Base-by-base conservation (phyloP, 1,139 yeast genomes). In the Zygosaccharomyces pseudobailii region DNA sequence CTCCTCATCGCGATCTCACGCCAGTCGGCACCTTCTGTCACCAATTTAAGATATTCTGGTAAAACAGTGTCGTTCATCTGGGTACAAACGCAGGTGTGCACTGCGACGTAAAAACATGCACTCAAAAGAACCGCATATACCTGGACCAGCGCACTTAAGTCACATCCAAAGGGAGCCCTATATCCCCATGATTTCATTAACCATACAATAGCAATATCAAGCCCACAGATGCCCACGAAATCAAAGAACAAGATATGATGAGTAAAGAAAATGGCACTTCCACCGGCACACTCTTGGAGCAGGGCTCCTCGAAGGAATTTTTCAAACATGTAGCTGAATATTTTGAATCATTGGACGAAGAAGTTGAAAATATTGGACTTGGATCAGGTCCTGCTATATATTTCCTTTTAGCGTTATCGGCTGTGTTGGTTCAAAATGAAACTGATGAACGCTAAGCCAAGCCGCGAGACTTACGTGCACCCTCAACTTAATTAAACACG, bases 61-160 rank as follows among this genome's bases (percentile, higher is more conserved):
- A 38, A 20, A n/a, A 38, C 34, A 4, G 21, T 38, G 5, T 38
- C 41, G n/a, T 38, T 38, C 41, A 38, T 38, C 41, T 38, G 41
- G 5, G 41, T 38, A 28, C 41, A 38, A n/a, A 38, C 25, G 20
- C 34, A 20, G 10, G 41, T 38, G 32, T 38, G 41, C 30, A 27
- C 35, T 20, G 41, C 35, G 9, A 27, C 22, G 24, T 27, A 38
- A 27, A 19, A 38, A 8, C 41, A 17, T 9, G 33, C 41, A 2
- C 8, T 13, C 24, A 28, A 23, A 19, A 38, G 24, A 19, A 20
- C 33, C 34, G 28, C 21, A 6, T 27, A 27, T 13, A 38, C 41
- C 24, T 27, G 41, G 6, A 38, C 41, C 6, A 38, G 25, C n/a
- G 41, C 41, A n/a, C 6, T 6, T 13, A 38, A 5, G 7, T 28